These are phyloP conservation scores for Colletotrichum cordylinicola DNA, from an alignment of 2,329 filamentous ascomycete genomes.

Conservation along the genomic window DNA sequence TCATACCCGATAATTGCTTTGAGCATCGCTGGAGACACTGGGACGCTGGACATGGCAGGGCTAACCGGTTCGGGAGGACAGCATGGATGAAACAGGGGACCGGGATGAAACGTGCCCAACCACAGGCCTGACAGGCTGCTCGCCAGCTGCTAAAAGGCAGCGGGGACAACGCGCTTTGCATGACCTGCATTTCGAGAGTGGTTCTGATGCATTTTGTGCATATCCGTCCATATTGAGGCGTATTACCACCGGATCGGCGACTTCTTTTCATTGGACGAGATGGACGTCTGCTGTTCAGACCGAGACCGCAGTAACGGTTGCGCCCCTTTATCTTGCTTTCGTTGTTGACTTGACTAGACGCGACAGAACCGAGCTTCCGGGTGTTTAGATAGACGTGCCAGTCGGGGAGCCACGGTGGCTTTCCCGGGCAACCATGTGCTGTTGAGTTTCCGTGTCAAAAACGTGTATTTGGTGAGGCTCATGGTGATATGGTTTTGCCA, in stretches of 20 bases:
- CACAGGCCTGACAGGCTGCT: neutral
- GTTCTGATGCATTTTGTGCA: slow-evolving; percentile 7
- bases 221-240: neutral
- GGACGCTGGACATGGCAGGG: neutral
- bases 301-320: neutral
- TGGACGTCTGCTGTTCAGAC: neutral
- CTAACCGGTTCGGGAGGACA: neutral
- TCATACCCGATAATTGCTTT: neutral
- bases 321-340: neutral
- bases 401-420: neutral
- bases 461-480: neutral
- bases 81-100: slow-evolving; percentile 14
- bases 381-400: neutral
- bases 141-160: neutral
- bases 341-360: neutral
- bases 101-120: slow-evolving; percentile 4
- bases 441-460: neutral
- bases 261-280: neutral
- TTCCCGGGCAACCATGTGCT: neutral
- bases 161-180: slow-evolving; percentile 5
- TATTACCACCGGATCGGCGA: neutral
- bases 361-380: neutral
- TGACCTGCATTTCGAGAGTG: slow-evolving; percentile 8
- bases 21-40: neutral
- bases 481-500: neutral